Evolutionary conservation across 768 basidiomycete species (phyloP).

Genomic region (Auricularia cornea): DNA sequence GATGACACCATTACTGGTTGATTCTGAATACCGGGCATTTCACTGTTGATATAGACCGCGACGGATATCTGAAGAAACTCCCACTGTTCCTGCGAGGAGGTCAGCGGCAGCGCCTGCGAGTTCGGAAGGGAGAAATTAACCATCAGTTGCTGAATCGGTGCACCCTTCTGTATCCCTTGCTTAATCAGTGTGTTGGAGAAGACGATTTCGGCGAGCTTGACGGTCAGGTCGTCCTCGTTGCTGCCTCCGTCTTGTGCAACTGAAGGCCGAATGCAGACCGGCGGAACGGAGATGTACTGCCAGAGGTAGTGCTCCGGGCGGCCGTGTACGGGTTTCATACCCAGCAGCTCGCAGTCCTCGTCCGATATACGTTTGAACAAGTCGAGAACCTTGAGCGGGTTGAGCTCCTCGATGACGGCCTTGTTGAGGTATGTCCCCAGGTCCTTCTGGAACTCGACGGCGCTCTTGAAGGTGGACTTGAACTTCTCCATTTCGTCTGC

Average conservation of each 20-base stretch:
- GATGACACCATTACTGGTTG: slow-evolving; percentile 36
- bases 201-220: slow-evolving; percentile 94
- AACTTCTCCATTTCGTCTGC: slow-evolving; percentile 82
- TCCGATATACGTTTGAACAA: slow-evolving; percentile 88
- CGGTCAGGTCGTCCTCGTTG: slow-evolving; percentile 96
- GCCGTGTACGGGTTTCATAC: slow-evolving; percentile 79
- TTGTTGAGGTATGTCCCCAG: slow-evolving; percentile 77
- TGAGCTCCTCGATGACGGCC: slow-evolving; percentile 86
- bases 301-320: slow-evolving; percentile 96
- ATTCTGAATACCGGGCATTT: slow-evolving; percentile 85
- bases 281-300: slow-evolving; percentile 98
- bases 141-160: slow-evolving; percentile 85
- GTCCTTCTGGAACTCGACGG: slow-evolving; percentile 82
- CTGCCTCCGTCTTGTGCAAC: slow-evolving; percentile 97
- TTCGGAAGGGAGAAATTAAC: slow-evolving; percentile 28
- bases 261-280: slow-evolving; percentile 93
- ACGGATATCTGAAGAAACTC: slow-evolving; percentile 91
- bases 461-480: slow-evolving; percentile 71
- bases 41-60: slow-evolving; percentile 97
- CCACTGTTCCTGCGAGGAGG: slow-evolving; percentile 80
- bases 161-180: slow-evolving; percentile 79
- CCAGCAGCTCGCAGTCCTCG: slow-evolving; percentile 93
- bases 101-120: slow-evolving; percentile 1
- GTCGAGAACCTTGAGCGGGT: slow-evolving; percentile 88
- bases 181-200: slow-evolving; percentile 90